A percentile compares a stretch with the other conserved stretches of the same genome.
These are phyloP conservation scores for Fusarium sulawesiense DNA, from an alignment of 2,329 filamentous ascomycete genomes.

Conservation along the genomic window DNA sequence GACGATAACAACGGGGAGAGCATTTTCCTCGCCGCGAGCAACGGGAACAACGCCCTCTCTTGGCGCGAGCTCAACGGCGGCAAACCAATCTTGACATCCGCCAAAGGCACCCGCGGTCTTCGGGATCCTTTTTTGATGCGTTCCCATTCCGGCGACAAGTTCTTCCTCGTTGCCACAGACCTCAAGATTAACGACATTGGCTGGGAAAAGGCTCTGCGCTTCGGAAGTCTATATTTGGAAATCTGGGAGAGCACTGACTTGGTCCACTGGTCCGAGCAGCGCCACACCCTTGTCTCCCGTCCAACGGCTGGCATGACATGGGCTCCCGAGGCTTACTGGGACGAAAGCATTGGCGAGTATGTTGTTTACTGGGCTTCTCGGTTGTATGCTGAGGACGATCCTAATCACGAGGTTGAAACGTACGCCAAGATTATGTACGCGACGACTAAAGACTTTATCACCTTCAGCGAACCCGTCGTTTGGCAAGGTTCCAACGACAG, in stretches of 20 bases:
- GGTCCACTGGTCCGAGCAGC: conserved; percentile 61
- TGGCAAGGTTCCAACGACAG: conserved; percentile 10
- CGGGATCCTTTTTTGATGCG: conserved; percentile 16
- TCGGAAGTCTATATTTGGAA: conserved; percentile 51
- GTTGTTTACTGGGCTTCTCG: conserved; percentile 59
- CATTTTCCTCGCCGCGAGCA: conserved; percentile 14
- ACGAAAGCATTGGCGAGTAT: conserved; percentile 55
- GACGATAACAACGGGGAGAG: conserved; percentile 1
- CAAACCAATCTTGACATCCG: neutral
- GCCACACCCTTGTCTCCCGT: conserved; percentile 61
- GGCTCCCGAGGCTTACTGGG: conserved; percentile 64
- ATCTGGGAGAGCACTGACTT: conserved; percentile 65
- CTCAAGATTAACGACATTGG: conserved; percentile 4
- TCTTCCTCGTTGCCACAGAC: conserved; percentile 5
- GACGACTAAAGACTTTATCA: conserved; percentile 1
- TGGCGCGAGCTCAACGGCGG: conserved; percentile 5
- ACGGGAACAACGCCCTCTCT: neutral
- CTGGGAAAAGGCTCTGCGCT: neutral
- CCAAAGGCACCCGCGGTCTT: neutral
- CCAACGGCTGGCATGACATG: conserved; percentile 63
- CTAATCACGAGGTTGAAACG: neutral
- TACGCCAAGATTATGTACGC: neutral
- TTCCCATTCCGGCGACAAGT: conserved; percentile 1
- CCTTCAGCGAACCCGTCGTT: neutral
- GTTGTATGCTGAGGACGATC: conserved; percentile 51